A percentile compares a stretch with the other conserved stretches of the same genome.
These are phyloP conservation scores for Talaromyces borbonicus DNA, from an alignment of 495 filamentous ascomycete genomes.

Conservation along the genomic window DNA sequence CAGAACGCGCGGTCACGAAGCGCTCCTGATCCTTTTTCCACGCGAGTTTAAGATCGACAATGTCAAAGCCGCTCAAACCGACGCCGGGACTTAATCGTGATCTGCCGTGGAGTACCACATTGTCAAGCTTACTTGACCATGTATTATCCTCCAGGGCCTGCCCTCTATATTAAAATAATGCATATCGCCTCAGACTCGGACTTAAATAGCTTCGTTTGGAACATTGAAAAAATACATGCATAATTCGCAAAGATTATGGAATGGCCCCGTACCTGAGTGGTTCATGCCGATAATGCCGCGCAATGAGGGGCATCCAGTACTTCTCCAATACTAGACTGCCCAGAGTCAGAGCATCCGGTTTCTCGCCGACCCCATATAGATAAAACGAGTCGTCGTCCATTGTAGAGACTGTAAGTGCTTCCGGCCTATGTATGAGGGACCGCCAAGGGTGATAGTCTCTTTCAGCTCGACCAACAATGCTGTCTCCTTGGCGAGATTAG, in stretches of 20 bases:
- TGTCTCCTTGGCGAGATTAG: too few relatives aligned
- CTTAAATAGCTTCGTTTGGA: too few relatives aligned
- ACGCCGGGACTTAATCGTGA: constrained; percentile 13
- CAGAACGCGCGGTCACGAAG: constrained; percentile 14
- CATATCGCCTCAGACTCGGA: too few relatives aligned
- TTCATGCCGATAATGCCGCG: constrained; percentile 19
- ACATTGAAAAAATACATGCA: too few relatives aligned
- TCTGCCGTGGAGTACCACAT: constrained; percentile 13
- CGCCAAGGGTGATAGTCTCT: not conserved
- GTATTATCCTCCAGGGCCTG: constrained; percentile 14
- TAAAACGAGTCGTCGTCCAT: constrained; percentile 18
- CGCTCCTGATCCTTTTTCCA: constrained; percentile 17
- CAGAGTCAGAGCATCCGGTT: constrained; percentile 18
- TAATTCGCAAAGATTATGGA: too few relatives aligned
- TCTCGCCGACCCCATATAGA: constrained; percentile 19
- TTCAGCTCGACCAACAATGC: too few relatives aligned
- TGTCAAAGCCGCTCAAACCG: constrained; percentile 14
- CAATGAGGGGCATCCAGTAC: constrained; percentile 21
- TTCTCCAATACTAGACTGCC: constrained; percentile 18
- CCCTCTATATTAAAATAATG: constrained; percentile 7
- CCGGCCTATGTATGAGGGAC: not conserved
- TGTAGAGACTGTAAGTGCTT: too few relatives aligned
- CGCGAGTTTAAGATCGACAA: constrained; percentile 18
- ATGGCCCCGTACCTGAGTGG: constrained; percentile 11
- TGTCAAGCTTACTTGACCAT: constrained; percentile 11